A percentile compares a stretch with the other conserved stretches of the same genome.
These are phyloP conservation scores for Cucurbita maxima DNA, from an alignment of 306 rosid genomes.

Conservation along the genomic window DNA sequence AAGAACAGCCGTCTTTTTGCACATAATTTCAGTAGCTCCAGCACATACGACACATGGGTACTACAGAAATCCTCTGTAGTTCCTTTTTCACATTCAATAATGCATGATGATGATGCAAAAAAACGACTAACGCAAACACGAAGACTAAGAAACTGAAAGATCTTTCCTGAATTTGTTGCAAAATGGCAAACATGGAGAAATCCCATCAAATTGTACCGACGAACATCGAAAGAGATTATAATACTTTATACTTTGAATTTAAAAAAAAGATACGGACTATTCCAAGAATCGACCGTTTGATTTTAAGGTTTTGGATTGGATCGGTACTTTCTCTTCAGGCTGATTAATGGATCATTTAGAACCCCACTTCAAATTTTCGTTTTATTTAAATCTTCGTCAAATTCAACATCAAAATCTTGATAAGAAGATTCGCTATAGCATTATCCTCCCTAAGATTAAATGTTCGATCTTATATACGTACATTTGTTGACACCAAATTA, in stretches of 20 bases:
- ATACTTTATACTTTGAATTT: not conserved
- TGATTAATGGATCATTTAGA: too few species aligned
- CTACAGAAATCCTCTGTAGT: slow-evolving; percentile 11
- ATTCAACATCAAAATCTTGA: too few species aligned
- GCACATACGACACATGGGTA: slow-evolving; percentile 28
- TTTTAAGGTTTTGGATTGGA: not conserved
- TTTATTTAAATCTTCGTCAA: too few species aligned
- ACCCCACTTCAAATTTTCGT: too few species aligned
- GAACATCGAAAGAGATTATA: not conserved
- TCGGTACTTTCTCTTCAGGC: too few species aligned
- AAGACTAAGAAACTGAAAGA: slow-evolving; percentile 5
- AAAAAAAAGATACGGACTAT: too few species aligned
- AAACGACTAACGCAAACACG: slow-evolving; percentile 12
- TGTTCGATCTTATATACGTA: too few species aligned
- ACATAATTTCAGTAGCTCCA: slow-evolving; percentile 36
- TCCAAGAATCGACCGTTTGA: too few species aligned
- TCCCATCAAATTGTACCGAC: not conserved
- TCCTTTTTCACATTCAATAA: slow-evolving; percentile 7
- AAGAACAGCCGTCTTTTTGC: slow-evolving; percentile 26
- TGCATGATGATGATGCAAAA: slow-evolving; percentile 21
- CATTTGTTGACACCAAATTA: too few species aligned
- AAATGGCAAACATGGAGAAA: slow-evolving; percentile 3
- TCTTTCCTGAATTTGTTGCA: slow-evolving; percentile 23
- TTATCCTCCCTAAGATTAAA: too few species aligned
- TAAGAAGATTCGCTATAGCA: too few species aligned